Percentiles rank a stretch among this genome's conserved stretches.
phyloP scores from a whole-genome alignment of 495 filamentous ascomycete genomes.

The Aspergillus steynii region DNA sequence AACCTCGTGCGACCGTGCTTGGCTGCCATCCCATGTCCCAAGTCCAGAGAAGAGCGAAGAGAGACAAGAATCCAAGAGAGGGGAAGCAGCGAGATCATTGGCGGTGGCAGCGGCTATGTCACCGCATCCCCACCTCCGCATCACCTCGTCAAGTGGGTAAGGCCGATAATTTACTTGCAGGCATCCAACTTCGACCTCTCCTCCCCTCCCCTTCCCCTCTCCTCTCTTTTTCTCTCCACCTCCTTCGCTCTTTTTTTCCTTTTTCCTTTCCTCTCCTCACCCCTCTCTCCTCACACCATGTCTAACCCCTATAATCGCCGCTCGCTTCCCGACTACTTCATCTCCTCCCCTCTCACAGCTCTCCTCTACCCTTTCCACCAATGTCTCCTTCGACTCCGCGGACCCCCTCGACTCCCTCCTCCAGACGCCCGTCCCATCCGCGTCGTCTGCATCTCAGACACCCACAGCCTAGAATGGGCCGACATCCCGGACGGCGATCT shows the following conservation, averaged over 20 bases:
- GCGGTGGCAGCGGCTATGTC: not conserved
- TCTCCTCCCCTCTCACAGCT: slow-evolving; percentile 51
- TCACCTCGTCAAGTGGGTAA: not conserved
- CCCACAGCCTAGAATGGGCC: slow-evolving; percentile 66
- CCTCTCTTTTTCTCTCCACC: not conserved
- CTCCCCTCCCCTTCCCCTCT: not conserved
- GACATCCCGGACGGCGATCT: slow-evolving; percentile 77
- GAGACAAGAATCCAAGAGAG: too few relatives aligned
- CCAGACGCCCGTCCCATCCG: slow-evolving; percentile 57
- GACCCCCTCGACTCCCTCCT: slow-evolving; percentile 55
- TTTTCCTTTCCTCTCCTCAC: not conserved
- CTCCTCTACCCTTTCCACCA: slow-evolving; percentile 58
- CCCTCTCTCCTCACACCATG: slow-evolving; percentile 24
- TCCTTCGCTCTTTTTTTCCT: slow-evolving; percentile 1
- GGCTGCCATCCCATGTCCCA: too few relatives aligned
- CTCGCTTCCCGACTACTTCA: slow-evolving; percentile 43
- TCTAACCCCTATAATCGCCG: slow-evolving; percentile 51
- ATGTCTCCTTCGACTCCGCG: slow-evolving; percentile 62
- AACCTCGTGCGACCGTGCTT: too few relatives aligned
- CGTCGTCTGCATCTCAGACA: slow-evolving; percentile 89
- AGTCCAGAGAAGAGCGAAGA: too few relatives aligned
- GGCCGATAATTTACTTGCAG: too few relatives aligned
- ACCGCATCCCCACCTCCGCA: slow-evolving; percentile 1
- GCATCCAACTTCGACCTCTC: too few relatives aligned
- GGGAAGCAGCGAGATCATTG: too few relatives aligned